A percentile compares a stretch with the other conserved stretches of the same genome.
Evolutionary conservation across 2,329 filamentous ascomycete genomes (phyloP).

Genomic region (Leptodontidium sp.): DNA sequence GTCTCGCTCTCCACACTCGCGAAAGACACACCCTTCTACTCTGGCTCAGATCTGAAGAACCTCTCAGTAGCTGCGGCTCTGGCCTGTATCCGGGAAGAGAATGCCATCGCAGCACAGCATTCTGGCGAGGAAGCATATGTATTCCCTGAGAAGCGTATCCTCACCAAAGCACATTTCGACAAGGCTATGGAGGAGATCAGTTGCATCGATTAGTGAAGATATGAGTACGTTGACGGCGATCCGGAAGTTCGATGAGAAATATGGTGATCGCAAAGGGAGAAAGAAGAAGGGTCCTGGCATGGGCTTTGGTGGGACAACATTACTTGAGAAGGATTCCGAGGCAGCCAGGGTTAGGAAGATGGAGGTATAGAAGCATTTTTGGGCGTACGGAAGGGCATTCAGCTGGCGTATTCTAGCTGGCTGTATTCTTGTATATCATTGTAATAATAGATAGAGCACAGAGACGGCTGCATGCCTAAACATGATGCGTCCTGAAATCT

Average conservation of each 20-base stretch:
- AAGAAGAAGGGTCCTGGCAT: conserved; percentile 64
- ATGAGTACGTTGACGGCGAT: conserved; percentile 89
- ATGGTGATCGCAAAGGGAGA: conserved; percentile 79
- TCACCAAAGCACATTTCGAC: conserved; percentile 79
- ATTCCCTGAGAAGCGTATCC: conserved; percentile 73
- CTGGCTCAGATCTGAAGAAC: conserved; percentile 85
- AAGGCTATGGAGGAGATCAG: conserved; percentile 87
- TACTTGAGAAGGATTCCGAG: conserved; percentile 44
- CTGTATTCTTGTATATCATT: conserved; percentile 27
- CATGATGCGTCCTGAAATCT: neutral
- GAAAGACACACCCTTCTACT: conserved; percentile 76
- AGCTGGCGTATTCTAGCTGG: conserved; percentile 6
- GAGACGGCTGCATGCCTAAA: conserved; percentile 4
- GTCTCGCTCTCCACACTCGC: conserved; percentile 72
- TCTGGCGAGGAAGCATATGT: conserved; percentile 51
- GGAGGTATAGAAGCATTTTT: conserved; percentile 26
- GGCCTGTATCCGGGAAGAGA: conserved; percentile 80
- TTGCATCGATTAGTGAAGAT: conserved; percentile 88
- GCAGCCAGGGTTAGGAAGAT: conserved; percentile 46
- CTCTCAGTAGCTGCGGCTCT: conserved; percentile 81
- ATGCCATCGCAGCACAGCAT: conserved; percentile 51
- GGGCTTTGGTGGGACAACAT: conserved; percentile 60
- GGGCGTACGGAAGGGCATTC: conserved; percentile 7
- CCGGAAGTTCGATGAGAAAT: conserved; percentile 94
- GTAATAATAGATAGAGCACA: conserved; percentile 29